Evolutionary conservation across 1,139 yeast genomes (phyloP), one percentile per base, ranked within the genome.

Genomic region (Scheffersomyces lignicola): DNA sequence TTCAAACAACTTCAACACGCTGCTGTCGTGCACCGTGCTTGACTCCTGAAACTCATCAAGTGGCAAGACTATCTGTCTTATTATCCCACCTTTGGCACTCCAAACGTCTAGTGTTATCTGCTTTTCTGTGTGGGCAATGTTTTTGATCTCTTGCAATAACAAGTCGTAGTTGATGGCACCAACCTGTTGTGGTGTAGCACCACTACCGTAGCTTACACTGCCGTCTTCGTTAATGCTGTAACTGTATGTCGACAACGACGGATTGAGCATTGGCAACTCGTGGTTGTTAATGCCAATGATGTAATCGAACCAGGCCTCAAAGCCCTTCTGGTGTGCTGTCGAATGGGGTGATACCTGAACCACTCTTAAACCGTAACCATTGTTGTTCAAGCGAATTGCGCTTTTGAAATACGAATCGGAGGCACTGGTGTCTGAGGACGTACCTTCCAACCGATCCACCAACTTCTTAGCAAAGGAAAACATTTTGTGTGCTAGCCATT

Each of bases 251-350:
- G 67, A 56, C 18, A 61, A 51, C 2, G 65, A 51, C 0, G 73
- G 68, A 38, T 62, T 48, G 24, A 60, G 51, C 62, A 79, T 68
- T 11, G 86, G 85, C 35, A 84, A 65, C 33, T 84, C 86, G 44
- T 78, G 83, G 33, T 86, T 88, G 50, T 90, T 86, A 41, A 90
- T 67, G 2, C 84, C 83, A 18, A 89, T 73, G 32, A 92, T 78
- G 54, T 73, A 90, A 56, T 92, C 97, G 53, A 90, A 92, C 79
- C 88, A 82, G 8, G 95, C 73, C 58, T 88, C 95, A 17, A 92
- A 56, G 1, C 73, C 75, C 3, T 50, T 45, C 28, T 51, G 45
- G 34, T 64, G 65, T 1, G 68, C 76, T 7, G 47, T 31, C 4
- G 75, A 68, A 31, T 66, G 71, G 7, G 76, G 74, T 8, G 45